phyloP scores from a whole-genome alignment of 345 rosid genomes.

The Cochlearia excelsa region DNA sequence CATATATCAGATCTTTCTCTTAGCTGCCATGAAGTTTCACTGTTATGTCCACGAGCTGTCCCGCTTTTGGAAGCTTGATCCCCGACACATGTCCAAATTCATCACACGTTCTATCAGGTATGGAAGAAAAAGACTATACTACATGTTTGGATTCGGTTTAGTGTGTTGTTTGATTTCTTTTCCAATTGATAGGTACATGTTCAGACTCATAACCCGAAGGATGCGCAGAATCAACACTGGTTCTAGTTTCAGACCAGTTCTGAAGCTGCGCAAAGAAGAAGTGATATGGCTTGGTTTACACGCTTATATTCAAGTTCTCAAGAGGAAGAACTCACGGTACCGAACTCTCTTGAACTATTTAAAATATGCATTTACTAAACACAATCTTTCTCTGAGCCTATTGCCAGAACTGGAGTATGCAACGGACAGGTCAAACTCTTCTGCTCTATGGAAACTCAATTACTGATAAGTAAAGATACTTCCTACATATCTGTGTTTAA shows the following conservation, averaged over 20 bases:
- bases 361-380: slow-evolving; percentile 41
- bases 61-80: slow-evolving; percentile 45
- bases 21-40: slow-evolving; percentile 84
- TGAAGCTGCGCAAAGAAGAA: slow-evolving; percentile 47
- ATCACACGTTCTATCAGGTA: slow-evolving; percentile 63
- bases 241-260: slow-evolving; percentile 38
- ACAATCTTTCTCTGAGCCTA: slow-evolving; percentile 29
- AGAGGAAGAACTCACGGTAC: slow-evolving; percentile 61
- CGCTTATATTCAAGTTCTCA: slow-evolving; percentile 57
- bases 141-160: background rate
- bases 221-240: slow-evolving; percentile 38
- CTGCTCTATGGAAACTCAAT: slow-evolving; percentile 59
- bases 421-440: slow-evolving; percentile 56
- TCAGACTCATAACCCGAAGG: slow-evolving; percentile 48
- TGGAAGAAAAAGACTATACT: background rate
- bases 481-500: background rate
- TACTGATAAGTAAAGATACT: no score
- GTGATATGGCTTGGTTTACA: slow-evolving; percentile 76
- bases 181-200: slow-evolving; percentile 49
- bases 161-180: slow-evolving; percentile 5
- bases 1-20: slow-evolving; percentile 69
- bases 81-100: slow-evolving; percentile 37
- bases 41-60: slow-evolving; percentile 57
- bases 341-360: slow-evolving; percentile 42
- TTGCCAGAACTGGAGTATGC: slow-evolving; percentile 52